phyloP scores from a whole-genome alignment of 2,329 filamentous ascomycete genomes.

The Colletotrichum melonis region DNA sequence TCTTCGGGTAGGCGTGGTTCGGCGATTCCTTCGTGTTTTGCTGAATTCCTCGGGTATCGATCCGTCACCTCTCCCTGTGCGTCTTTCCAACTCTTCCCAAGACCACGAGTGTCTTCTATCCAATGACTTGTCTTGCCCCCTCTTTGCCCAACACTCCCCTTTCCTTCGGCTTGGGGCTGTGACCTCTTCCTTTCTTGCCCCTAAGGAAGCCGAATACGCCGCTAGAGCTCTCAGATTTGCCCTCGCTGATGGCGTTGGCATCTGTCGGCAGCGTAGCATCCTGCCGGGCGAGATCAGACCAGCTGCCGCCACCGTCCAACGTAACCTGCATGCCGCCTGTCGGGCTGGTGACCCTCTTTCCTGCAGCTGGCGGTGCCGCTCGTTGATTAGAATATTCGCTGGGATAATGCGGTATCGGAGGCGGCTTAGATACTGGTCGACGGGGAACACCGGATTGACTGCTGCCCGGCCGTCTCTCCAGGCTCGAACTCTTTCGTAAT shows the following conservation, averaged over 20 bases:
- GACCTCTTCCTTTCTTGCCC: constrained; percentile 88
- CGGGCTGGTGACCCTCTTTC: constrained; percentile 79
- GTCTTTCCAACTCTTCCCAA: constrained; percentile 24
- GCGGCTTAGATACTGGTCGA: constrained; percentile 35
- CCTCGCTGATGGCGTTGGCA: constrained; percentile 64
- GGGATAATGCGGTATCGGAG: constrained; percentile 59
- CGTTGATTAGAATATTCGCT: constrained; percentile 54
- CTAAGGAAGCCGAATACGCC: constrained; percentile 92
- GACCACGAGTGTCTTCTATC: constrained; percentile 50
- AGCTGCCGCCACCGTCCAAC: constrained; percentile 88
- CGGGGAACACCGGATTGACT: constrained; percentile 38
- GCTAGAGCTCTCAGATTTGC: constrained; percentile 69
- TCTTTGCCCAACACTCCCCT: constrained; percentile 95
- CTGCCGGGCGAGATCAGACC: constrained; percentile 90
- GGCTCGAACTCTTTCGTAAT: constrained; percentile 32
- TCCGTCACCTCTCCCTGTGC: constrained; percentile 13
- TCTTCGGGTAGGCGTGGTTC: neutral
- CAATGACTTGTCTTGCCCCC: constrained; percentile 86
- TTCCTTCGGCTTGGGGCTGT: constrained; percentile 95
- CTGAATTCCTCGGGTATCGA: constrained; percentile 28
- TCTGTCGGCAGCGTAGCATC: constrained; percentile 80
- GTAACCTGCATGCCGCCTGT: constrained; percentile 91
- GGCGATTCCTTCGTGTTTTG: constrained; percentile 4
- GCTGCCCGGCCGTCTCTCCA: constrained; percentile 22
- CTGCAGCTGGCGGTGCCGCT: constrained; percentile 56